Base-by-base conservation (phyloP, 768 basidiomycete genomes). In the Cystobasidium tubakii region DNA sequence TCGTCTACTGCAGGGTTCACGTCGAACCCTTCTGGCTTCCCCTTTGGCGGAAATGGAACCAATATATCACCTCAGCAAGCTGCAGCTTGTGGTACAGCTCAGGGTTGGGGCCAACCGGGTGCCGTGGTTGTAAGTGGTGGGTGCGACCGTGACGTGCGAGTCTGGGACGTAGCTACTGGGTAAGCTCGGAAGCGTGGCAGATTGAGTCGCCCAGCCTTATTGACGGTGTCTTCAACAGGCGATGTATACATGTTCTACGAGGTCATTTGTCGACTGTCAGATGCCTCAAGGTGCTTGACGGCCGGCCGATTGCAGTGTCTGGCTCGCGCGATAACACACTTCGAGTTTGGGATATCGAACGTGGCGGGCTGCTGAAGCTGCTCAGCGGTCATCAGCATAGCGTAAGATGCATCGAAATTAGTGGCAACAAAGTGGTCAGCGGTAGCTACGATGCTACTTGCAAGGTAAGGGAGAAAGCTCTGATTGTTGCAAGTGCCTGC, bases 371-470 rank as follows among this genome's bases (percentile, higher is more conserved):
- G 3, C 64, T 84, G 4, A 83, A 85, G 57, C 83, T 88, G 7
- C 83, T 99, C 36, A 81, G 83, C 23, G 95, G 95, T 0, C 95
- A 99, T 80, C 82, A 83, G 31, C 83, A 86, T 50, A 91, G 90
- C 77, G 94, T 98, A 17, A 83, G 95, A 57, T 92, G 91, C 79
- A 82, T 97, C 34, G 95, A 97, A 80, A 88, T 93, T 13, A 88
- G 86, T 77, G 95, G 92, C 29, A 88, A 87, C 75, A 84, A 83
- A 77, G 88, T 89, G 15, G 93, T 93, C 43, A 93, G 90, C 77
- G 95, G 93, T 39, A 93, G 92, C 80, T 98, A 99, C 81, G 95
- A 99, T 81, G 84, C 85, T 55, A 93, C 88, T 21, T 90, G 89
- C 77, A 85, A 93, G 75, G 90, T 95, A 74, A 77, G 84, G 6